Percentiles rank a stretch among this genome's conserved stretches.
Conservation (phyloP, 2,329 filamentous ascomycete species). For the Xylariaceae sp. region DNA sequence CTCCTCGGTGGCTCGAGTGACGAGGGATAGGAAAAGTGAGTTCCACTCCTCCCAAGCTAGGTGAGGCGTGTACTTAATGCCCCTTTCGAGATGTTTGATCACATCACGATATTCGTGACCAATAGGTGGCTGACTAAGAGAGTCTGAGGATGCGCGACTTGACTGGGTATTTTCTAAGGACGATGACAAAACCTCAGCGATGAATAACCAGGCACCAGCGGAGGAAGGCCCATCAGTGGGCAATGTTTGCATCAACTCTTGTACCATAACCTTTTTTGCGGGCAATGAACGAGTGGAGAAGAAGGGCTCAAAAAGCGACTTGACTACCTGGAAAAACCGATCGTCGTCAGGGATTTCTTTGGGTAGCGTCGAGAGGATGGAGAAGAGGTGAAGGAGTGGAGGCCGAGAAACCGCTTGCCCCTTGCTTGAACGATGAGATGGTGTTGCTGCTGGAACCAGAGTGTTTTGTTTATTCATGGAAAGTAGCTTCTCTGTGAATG, state of each 20-base stretch:
- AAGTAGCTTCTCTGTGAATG: constrained; percentile 60
- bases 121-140: constrained; percentile 41
- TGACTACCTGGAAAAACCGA: constrained; percentile 41
- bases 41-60: constrained; percentile 45
- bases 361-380: constrained; percentile 51
- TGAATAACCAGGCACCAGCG: constrained; percentile 48
- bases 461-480: constrained; percentile 47
- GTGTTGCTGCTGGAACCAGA: constrained; percentile 61
- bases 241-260: constrained; percentile 47
- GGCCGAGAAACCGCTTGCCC: constrained; percentile 47
- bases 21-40: constrained; percentile 53
- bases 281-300: constrained; percentile 44
- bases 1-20: constrained; percentile 54
- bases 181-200: constrained; percentile 41
- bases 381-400: constrained; percentile 63
- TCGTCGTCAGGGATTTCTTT: constrained; percentile 44
- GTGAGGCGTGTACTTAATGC: constrained; percentile 46
- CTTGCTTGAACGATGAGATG: constrained; percentile 58
- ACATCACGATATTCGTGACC: constrained; percentile 68
- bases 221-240: constrained; percentile 41
- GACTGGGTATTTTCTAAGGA: constrained; percentile 37
- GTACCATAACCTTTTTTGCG: constrained; percentile 41
- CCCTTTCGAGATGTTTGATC: constrained; percentile 61
- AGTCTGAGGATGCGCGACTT: constrained; percentile 35
- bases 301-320: constrained; percentile 54